phyloP scores from a whole-genome alignment of 441 rosid species.

The Gossypium gossypioides region DNA sequence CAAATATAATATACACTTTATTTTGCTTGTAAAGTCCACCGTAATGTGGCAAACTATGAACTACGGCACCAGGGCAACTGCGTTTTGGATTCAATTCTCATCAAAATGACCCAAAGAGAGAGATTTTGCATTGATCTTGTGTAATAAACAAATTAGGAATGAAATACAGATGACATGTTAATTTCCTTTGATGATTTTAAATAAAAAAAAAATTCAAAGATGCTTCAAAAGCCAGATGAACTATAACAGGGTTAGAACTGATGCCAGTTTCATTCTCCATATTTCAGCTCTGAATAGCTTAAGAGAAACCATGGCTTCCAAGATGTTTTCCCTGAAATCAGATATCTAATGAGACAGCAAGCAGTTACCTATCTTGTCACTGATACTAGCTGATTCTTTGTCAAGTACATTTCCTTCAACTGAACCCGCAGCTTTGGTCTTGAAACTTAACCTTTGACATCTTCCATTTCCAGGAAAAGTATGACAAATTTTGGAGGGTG shows the following conservation, averaged over 20 bases:
- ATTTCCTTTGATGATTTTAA: background rate
- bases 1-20: background rate
- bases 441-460: constrained; percentile 23
- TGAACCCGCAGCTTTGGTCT: constrained; percentile 38
- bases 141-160: background rate
- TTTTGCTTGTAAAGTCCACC: background rate
- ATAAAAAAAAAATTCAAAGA: background rate
- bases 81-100: background rate
- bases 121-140: constrained; percentile 1
- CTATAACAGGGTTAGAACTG: background rate
- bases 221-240: background rate
- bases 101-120: background rate
- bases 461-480: constrained; percentile 19
- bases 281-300: background rate
- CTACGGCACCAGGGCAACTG: background rate
- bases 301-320: background rate
- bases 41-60: background rate
- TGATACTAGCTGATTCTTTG: constrained; percentile 33
- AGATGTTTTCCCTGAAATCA: background rate
- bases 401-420: constrained; percentile 39
- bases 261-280: background rate
- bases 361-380: constrained; percentile 42
- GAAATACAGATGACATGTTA: background rate
- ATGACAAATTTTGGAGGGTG: constrained; percentile 21
- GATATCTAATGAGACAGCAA: background rate